Conservation (phyloP, 2,329 filamentous ascomycete species). For the Hortaea sp. region DNA sequence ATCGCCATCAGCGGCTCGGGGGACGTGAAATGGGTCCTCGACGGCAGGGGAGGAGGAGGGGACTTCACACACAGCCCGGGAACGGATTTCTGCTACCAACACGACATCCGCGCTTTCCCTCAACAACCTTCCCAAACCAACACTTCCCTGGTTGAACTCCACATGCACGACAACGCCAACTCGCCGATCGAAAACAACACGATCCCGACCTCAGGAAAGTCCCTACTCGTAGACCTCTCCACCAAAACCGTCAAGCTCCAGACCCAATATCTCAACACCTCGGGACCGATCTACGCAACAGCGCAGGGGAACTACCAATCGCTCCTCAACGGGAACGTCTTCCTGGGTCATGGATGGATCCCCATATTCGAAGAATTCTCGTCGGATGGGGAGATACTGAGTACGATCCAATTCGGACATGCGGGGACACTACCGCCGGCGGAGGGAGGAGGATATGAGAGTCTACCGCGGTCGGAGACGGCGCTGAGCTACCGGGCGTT, state of each 20-base stretch:
- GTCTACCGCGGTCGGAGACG: neutral
- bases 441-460: slow-evolving; percentile 4
- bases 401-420: slow-evolving; percentile 10
- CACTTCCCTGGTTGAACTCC: slow-evolving; percentile 4
- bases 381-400: slow-evolving; percentile 6
- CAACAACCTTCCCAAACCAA: neutral
- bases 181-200: slow-evolving; percentile 6
- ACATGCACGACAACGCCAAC: slow-evolving; percentile 15
- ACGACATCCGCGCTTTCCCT: slow-evolving; percentile 12
- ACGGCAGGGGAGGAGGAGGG: slow-evolving; percentile 12
- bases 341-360: slow-evolving; percentile 15
- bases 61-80: slow-evolving; percentile 9
- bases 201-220: slow-evolving; percentile 8
- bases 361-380: slow-evolving; percentile 16
- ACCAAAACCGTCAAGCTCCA: neutral
- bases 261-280: slow-evolving; percentile 2
- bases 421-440: neutral
- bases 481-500: slow-evolving; percentile 13
- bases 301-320: slow-evolving; percentile 15
- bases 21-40: slow-evolving; percentile 14
- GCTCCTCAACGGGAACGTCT: slow-evolving; percentile 12
- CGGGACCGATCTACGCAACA: slow-evolving; percentile 7
- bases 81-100: slow-evolving; percentile 12
- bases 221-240: slow-evolving; percentile 8
- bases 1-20: slow-evolving; percentile 13